phyloP scores from a whole-genome alignment of 441 rosid species.

The Gossypium schwendimanii region DNA sequence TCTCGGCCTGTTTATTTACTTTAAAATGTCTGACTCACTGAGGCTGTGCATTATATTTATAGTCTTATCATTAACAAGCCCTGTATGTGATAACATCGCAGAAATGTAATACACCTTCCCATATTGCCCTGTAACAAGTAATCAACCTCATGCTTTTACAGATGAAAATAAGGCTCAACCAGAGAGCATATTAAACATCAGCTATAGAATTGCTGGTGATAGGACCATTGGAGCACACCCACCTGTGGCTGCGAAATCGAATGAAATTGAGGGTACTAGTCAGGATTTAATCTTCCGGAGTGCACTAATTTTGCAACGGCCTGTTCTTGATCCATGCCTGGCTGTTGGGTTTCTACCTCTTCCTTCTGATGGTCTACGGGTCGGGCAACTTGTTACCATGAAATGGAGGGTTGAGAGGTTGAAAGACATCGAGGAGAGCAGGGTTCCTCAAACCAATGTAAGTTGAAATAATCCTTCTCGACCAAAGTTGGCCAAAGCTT shows the following conservation, averaged over 20 bases:
- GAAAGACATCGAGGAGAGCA: conserved; percentile 47
- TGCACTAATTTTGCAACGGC: conserved; percentile 71
- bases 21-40: background rate
- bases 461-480: conserved; percentile 18
- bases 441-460: conserved; percentile 36
- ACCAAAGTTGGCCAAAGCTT: background rate
- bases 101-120: background rate
- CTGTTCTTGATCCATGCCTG: conserved; percentile 86
- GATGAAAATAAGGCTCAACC: conserved; percentile 38
- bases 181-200: conserved; percentile 77
- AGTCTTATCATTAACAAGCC: background rate
- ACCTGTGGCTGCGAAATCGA: conserved; percentile 41
- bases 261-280: conserved; percentile 30
- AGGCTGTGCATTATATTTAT: background rate
- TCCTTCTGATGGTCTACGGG: conserved; percentile 72
- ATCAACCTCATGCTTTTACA: conserved; percentile 24
- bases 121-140: conserved; percentile 4
- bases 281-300: conserved; percentile 73
- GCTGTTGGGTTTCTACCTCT: conserved; percentile 93
- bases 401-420: conserved; percentile 93
- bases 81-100: background rate
- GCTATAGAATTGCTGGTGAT: conserved; percentile 69
- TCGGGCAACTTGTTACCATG: conserved; percentile 79
- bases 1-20: background rate
- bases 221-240: conserved; percentile 81